phyloP scores from a whole-genome alignment of 768 basidiomycete genomes.

The Amyloporia xantha region DNA sequence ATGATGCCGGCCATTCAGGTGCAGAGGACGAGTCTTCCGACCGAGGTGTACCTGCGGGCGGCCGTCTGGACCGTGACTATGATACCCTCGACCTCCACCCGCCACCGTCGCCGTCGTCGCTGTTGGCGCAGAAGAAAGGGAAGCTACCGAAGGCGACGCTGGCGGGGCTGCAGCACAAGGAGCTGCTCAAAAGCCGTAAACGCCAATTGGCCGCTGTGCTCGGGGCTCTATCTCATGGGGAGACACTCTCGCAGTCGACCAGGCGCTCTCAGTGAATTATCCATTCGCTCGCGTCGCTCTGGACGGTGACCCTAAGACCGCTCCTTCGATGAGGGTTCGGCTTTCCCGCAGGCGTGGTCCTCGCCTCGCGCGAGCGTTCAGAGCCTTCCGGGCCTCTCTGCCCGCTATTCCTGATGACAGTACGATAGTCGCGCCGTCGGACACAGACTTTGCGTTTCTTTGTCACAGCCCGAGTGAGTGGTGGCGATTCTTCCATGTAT shows the following conservation, averaged over 20 bases:
- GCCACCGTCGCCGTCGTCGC: slow-evolving; percentile 1
- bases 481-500: slow-evolving; percentile 16
- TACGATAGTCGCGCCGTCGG: slow-evolving; percentile 36
- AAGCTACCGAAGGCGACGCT: slow-evolving; percentile 54
- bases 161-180: slow-evolving; percentile 71
- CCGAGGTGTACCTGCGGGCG: slow-evolving; percentile 21
- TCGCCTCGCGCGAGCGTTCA: slow-evolving; percentile 42
- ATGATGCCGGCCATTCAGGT: slow-evolving; percentile 37
- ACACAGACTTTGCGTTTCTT: slow-evolving; percentile 51
- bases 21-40: slow-evolving; percentile 37
- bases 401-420: slow-evolving; percentile 23
- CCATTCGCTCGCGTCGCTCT: slow-evolving; percentile 32
- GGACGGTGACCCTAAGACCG: slow-evolving; percentile 18
- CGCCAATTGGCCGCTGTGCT: slow-evolving; percentile 67
- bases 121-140: slow-evolving; percentile 25
- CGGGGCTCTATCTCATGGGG: slow-evolving; percentile 57
- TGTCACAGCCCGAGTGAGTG: slow-evolving; percentile 70
- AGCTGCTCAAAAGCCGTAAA: slow-evolving; percentile 60
- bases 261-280: slow-evolving; percentile 54
- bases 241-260: slow-evolving; percentile 74
- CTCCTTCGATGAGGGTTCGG: slow-evolving; percentile 33
- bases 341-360: slow-evolving; percentile 49
- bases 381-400: slow-evolving; percentile 27
- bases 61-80: slow-evolving; percentile 20
- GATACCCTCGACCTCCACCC: slow-evolving; percentile 7